phyloP scores from a whole-genome alignment of 2,329 filamentous ascomycete genomes.

The Fusarium camptoceras region DNA sequence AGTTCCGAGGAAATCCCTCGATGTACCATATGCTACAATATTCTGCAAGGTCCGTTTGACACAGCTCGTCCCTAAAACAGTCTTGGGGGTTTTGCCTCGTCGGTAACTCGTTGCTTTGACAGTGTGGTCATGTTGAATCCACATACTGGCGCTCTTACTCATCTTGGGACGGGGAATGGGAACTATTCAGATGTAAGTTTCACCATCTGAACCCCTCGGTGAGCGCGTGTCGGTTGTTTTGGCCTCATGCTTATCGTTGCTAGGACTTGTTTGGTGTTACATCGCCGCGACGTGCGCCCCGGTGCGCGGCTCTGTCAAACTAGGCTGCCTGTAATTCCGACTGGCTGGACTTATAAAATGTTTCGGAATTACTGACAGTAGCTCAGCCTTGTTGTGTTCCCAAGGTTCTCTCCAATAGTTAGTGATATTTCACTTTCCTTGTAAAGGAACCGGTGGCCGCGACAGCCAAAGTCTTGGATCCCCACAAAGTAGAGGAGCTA shows the following conservation, averaged over 20 bases:
- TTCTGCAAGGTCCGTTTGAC: conserved; percentile 4
- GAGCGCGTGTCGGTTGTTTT: conserved; percentile 19
- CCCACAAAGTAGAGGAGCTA: background rate
- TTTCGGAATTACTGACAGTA: conserved; percentile 19
- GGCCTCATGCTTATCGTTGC: conserved; percentile 18
- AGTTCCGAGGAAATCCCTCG: background rate
- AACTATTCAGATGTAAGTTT: conserved; percentile 35
- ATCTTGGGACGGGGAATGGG: conserved; percentile 25
- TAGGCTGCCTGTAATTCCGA: conserved; percentile 22
- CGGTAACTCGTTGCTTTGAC: conserved; percentile 18
- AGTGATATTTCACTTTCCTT: background rate
- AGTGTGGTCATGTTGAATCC: background rate
- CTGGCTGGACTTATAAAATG: conserved; percentile 2
- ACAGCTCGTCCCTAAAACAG: conserved; percentile 6
- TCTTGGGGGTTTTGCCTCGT: conserved; percentile 29
- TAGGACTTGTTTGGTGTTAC: conserved; percentile 14
- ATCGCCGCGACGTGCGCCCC: conserved; percentile 21
- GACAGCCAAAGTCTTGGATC: background rate
- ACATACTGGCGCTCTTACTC: background rate
- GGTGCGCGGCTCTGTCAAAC: conserved; percentile 27
- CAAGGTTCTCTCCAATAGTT: background rate
- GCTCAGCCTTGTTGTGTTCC: conserved; percentile 32
- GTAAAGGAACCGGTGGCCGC: background rate
- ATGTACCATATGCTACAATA: conserved; percentile 1
- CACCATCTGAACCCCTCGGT: conserved; percentile 37